Percentiles rank a stretch among this genome's conserved stretches.
Evolutionary conservation across 164 flowering plant species (phyloP).

Genomic region (Vitis rupestris): DNA sequence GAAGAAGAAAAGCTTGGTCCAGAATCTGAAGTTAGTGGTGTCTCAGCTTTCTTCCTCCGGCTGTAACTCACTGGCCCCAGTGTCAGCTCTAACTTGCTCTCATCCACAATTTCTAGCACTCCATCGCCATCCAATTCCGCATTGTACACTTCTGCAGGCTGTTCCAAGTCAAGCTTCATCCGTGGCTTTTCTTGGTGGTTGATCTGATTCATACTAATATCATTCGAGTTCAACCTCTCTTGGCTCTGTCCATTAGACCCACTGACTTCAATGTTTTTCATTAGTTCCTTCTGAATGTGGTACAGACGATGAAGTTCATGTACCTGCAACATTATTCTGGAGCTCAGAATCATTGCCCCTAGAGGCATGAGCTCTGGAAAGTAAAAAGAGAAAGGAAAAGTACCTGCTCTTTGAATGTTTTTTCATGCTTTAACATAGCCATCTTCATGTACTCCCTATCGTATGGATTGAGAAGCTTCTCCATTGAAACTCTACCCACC

Average conservation of each 20-base stretch:
- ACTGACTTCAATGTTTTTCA: constrained; percentile 42
- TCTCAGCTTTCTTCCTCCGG: constrained; percentile 32
- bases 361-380: neutral
- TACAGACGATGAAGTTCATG: constrained; percentile 84
- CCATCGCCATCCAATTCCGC: constrained; percentile 26
- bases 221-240: constrained; percentile 13
- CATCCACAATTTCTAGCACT: constrained; percentile 33
- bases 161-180: constrained; percentile 43
- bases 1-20: constrained; percentile 59
- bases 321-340: constrained; percentile 42
- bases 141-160: constrained; percentile 36
- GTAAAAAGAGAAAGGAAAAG: neutral
- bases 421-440: constrained; percentile 81
- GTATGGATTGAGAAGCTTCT: constrained; percentile 37
- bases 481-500: constrained; percentile 28
- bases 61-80: constrained; percentile 53
- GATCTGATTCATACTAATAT: neutral
- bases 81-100: constrained; percentile 62
- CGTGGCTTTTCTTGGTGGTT: constrained; percentile 16
- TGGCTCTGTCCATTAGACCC: constrained; percentile 4
- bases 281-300: constrained; percentile 61
- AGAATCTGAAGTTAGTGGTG: constrained; percentile 40
- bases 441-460: constrained; percentile 66
- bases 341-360: neutral
- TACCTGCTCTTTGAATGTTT: constrained; percentile 88